These are phyloP conservation scores for Pulveroboletus sp. DNA, from an alignment of 768 basidiomycete species.

Conservation along the genomic window DNA sequence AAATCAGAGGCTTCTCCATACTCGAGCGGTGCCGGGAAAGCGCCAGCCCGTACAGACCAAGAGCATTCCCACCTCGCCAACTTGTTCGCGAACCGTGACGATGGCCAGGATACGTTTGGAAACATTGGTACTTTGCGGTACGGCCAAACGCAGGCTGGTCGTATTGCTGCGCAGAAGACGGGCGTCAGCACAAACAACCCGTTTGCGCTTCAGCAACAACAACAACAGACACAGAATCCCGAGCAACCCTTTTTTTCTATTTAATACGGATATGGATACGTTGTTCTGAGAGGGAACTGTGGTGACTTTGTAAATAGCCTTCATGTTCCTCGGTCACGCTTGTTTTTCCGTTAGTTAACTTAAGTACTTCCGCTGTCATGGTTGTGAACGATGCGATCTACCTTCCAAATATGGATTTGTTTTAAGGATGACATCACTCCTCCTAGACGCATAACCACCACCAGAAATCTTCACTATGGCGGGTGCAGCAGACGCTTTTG, in stretches of 20 bases:
- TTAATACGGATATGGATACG: constrained; percentile 32
- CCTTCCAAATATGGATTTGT: constrained; percentile 20
- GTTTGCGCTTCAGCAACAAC: constrained; percentile 51
- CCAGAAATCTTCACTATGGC: constrained; percentile 11
- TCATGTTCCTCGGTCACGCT: constrained; percentile 1
- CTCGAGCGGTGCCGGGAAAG: constrained; percentile 13
- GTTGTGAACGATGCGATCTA: neutral
- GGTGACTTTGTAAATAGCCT: constrained; percentile 11
- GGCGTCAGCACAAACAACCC: constrained; percentile 57
- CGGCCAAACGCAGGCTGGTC: constrained; percentile 56
- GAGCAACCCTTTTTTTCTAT: constrained; percentile 85
- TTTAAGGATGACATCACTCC: constrained; percentile 23
- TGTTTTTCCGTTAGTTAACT: constrained; percentile 7
- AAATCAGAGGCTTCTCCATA: constrained; percentile 33
- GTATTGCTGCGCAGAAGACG: constrained; percentile 44
- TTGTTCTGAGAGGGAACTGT: neutral
- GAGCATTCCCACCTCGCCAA: constrained; percentile 72
- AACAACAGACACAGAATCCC: constrained; percentile 50
- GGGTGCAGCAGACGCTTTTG: constrained; percentile 1
- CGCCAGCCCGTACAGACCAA: constrained; percentile 55
- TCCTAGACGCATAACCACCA: neutral
- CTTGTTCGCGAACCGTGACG: constrained; percentile 85
- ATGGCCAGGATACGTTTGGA: constrained; percentile 94
- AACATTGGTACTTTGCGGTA: constrained; percentile 81
- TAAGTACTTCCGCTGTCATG: too few relatives aligned